Conservation (phyloP, 768 basidiomycete species). For the Filobasidium floriforme region DNA sequence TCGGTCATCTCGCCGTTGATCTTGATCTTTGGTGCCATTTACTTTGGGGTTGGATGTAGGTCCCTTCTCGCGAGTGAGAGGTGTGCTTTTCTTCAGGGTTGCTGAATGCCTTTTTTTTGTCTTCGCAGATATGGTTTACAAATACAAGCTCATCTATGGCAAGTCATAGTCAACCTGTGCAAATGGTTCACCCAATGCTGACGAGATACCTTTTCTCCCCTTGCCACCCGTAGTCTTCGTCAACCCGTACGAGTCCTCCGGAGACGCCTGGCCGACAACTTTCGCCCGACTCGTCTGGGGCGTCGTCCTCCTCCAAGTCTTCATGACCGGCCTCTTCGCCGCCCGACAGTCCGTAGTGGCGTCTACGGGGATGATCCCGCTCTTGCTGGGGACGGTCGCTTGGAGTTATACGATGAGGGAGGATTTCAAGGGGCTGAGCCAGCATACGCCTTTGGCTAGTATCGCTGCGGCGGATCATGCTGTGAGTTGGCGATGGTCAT, state of each 20-base stretch:
- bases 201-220: background rate
- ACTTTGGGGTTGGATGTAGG: slow-evolving; percentile 78
- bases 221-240: slow-evolving; percentile 65
- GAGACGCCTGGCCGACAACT: slow-evolving; percentile 96
- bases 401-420: slow-evolving; percentile 75
- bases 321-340: slow-evolving; percentile 95
- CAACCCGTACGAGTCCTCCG: slow-evolving; percentile 94
- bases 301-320: slow-evolving; percentile 81
- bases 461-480: slow-evolving; percentile 25
- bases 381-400: slow-evolving; percentile 63
- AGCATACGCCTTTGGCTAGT: slow-evolving; percentile 69
- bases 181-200: too few relatives aligned
- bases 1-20: slow-evolving; percentile 94
- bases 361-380: slow-evolving; percentile 61
- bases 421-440: slow-evolving; percentile 64
- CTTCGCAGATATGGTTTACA: slow-evolving; percentile 71
- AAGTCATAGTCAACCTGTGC: too few relatives aligned
- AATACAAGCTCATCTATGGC: slow-evolving; percentile 95
- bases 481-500: background rate
- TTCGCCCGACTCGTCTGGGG: slow-evolving; percentile 88
- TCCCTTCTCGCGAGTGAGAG: background rate
- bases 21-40: slow-evolving; percentile 86
- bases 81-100: background rate
- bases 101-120: background rate
- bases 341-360: slow-evolving; percentile 57